Base-by-base conservation (phyloP, 2,329 filamentous ascomycete genomes). In the Pseudocercospora macadamiae region DNA sequence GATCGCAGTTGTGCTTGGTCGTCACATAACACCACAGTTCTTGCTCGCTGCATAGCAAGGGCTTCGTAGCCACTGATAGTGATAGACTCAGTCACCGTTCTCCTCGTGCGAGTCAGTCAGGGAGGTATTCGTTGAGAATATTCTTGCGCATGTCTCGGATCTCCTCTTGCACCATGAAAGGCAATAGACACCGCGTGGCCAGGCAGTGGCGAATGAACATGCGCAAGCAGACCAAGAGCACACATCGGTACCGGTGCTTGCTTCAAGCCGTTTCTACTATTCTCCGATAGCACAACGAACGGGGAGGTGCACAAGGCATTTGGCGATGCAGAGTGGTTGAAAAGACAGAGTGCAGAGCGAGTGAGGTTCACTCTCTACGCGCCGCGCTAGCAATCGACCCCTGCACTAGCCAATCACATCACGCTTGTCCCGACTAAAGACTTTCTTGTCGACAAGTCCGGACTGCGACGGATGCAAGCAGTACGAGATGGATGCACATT, bases 301-400 rank as follows among this genome's bases (percentile, higher is more conserved):
- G 42, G 42, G 42, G 18, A 54, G 5, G 21, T 28, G 9, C 23
- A 16, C 21, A 37, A 25, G 42, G 36, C 37, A 7, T 42, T 30
- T 19, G 34, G 30, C 21, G 34, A 26, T 45, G 34, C 23, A 14
- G 18, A 42, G 36, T 30, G 51, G 36, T 44, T 34, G 36, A 48
- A 55, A 37, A 45, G 19, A 37, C 23, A 21, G n/a, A 19, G 23
- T 3, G 19, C 3, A 26, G 36, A 45, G 51, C 51, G 51, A 48
- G 42, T 49, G 54, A 37, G 44, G 39, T 55, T 16, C 14, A 14
- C 12, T 19, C 16, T 49, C 54, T 48, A 55, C 19, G 54, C 54
- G 54, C 54, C 51, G 23, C 23, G 23, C 42, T 45, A 45, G 42
- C 42, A 45, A 28, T 19, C 9, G 42, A 14, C 8, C 42, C 42